Percentiles rank a stretch among this genome's conserved stretches.
phyloP scores from a whole-genome alignment of 2,329 filamentous ascomycete species.

The Capronia americana region DNA sequence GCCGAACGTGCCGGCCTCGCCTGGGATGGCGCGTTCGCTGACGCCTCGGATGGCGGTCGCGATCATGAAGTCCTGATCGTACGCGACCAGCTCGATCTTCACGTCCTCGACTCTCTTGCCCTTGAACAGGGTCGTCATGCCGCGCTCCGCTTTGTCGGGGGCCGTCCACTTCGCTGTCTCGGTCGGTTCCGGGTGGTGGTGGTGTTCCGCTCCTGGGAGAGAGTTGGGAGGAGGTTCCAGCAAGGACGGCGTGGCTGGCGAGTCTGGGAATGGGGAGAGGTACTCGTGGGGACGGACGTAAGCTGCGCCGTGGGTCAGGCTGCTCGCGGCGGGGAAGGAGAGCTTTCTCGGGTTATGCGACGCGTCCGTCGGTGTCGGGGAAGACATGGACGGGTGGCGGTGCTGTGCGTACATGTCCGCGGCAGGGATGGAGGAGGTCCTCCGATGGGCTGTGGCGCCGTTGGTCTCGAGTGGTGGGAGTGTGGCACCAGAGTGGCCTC shows the following conservation, averaged over 20 bases:
- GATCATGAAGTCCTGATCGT: constrained; percentile 65
- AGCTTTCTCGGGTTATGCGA: not conserved
- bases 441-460: not conserved
- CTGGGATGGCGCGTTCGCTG: constrained; percentile 21
- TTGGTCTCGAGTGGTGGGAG: not conserved
- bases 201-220: not conserved
- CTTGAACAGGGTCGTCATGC: constrained; percentile 59
- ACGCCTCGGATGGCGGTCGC: constrained; percentile 58
- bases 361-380: constrained; percentile 1
- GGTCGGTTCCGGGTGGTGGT: constrained; percentile 1
- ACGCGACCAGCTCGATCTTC: constrained; percentile 63
- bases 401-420: constrained; percentile 17
- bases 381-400: constrained; percentile 1
- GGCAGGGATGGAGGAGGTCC: constrained; percentile 11
- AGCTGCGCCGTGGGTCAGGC: not conserved
- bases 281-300: constrained; percentile 6
- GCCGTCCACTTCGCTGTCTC: constrained; percentile 42
- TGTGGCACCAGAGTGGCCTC: not conserved
- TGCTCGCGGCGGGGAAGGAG: not conserved
- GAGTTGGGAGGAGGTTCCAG: not conserved
- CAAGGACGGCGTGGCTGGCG: constrained; percentile 1
- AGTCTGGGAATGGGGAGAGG: constrained; percentile 14
- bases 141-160: constrained; percentile 45
- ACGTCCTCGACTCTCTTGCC: constrained; percentile 58
- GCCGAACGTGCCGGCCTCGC: not conserved